phyloP scores from a whole-genome alignment of 2,329 filamentous ascomycete genomes.

The Fusarium luffae region DNA sequence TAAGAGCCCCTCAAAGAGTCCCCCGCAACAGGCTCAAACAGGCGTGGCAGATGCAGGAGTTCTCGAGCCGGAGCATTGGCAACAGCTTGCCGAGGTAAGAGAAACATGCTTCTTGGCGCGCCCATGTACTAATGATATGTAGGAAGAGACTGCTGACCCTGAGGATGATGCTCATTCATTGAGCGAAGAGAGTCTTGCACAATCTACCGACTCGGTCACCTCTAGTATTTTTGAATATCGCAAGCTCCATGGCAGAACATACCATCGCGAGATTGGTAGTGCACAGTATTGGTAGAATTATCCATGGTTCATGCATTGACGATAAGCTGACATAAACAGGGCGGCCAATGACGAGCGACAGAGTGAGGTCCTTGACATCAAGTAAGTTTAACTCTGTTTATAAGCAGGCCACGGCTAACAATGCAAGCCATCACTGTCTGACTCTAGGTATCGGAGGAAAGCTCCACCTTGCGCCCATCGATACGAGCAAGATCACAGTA shows the following conservation, averaged over 20 bases:
- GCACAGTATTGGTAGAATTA: conserved; percentile 14
- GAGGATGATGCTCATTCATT: conserved; percentile 7
- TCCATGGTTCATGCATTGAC: neutral
- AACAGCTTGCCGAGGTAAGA: conserved; percentile 18
- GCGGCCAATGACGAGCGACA: conserved; percentile 14
- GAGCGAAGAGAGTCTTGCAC: neutral
- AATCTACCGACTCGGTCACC: conserved; percentile 9
- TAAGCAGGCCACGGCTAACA: accelerated
- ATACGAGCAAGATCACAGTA: conserved; percentile 1
- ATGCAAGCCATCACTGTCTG: neutral
- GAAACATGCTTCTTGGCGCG: neutral
- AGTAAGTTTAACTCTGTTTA: neutral
- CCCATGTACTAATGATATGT: neutral
- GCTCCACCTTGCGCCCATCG: conserved; percentile 15
- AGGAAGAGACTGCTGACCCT: neutral
- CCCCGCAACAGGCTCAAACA: neutral
- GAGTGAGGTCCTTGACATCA: conserved; percentile 13
- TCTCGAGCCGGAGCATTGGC: conserved; percentile 16
- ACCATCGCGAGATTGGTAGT: conserved; percentile 15
- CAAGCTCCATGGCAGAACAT: conserved; percentile 19
- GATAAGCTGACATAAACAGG: neutral
- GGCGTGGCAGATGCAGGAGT: neutral
- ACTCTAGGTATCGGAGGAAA: conserved; percentile 10
- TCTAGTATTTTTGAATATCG: conserved; percentile 23
- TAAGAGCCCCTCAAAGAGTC: neutral